Base-by-base conservation (phyloP, 1,139 yeast species). In the Candida neerlandica region DNA sequence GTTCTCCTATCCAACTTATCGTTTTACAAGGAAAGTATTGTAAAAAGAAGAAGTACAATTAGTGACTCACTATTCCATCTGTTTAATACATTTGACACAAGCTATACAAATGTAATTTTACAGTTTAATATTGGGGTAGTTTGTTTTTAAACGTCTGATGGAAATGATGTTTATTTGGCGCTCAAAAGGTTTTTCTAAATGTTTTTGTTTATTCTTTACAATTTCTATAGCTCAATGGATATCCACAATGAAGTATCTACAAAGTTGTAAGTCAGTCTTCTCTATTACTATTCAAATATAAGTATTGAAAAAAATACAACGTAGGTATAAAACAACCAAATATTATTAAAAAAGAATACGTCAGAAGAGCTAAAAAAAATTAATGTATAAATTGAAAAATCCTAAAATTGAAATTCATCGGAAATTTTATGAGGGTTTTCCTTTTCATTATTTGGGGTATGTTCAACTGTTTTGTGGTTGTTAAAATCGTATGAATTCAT, bases 1-100 rank as follows among this genome's bases (percentile, higher is more conserved):
- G 49, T 47, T 14, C 43, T n/a, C 42, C 41, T 11, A 44, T 50
- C 37, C 33, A 47, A 19, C 41, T 47, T n/a, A 38, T 47, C n/a
- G 44, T 43, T 9, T 40, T 40, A 14, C 41, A 37, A n/a, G 41
- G 29, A 12, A 37, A 37, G 41, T 9, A n/a, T 5, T 37, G 41
- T 27, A 37, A 37, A 21, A 37, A 37, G 44, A 32, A 33, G 19
- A 19, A 37, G 14, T 4, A 37, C 15, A 16, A 21, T 19, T 19
- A 12, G 15, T 9, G 16, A 3, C n/a, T 12, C 29, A 15, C 30
- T 19, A 29, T 10, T n/a, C 14, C 19, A 6, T 14, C 16, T n/a
- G 7, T 16, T 14, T 33, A 5, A 33, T 14, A 14, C 16, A 4
- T 4, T 5, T 4, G 14, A 11, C 6, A 6, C 7, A 10, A 23